A percentile compares a stretch with the other conserved stretches of the same genome.
Evolutionary conservation across 495 filamentous ascomycete species (phyloP).

Genomic region (Penicillium flavigenum): DNA sequence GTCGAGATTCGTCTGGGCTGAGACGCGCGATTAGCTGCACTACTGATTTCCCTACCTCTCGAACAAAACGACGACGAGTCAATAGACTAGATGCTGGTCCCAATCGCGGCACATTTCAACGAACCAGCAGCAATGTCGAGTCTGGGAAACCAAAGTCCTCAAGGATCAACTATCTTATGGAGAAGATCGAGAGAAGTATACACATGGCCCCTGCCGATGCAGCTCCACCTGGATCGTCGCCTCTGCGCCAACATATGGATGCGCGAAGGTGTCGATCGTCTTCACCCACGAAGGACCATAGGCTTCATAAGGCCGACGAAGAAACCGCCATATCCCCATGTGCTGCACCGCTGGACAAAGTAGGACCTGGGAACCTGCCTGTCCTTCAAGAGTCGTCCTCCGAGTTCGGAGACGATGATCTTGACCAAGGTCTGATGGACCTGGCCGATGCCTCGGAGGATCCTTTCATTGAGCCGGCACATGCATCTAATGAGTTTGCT

Average conservation of each 20-base stretch:
- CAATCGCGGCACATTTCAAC: conserved; percentile 46
- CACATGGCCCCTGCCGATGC: conserved; percentile 36
- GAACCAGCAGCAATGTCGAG: conserved; percentile 51
- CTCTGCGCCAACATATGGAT: conserved; percentile 46
- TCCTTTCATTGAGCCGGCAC: conserved; percentile 29
- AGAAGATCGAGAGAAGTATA: conserved; percentile 64
- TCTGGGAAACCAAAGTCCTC: conserved; percentile 53
- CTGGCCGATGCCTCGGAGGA: conserved; percentile 41
- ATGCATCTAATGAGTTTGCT: conserved; percentile 15
- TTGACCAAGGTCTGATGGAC: conserved; percentile 56
- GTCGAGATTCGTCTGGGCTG: conserved; percentile 52
- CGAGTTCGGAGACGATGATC: conserved; percentile 61
- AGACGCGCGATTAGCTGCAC: conserved; percentile 74
- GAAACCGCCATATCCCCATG: conserved; percentile 12
- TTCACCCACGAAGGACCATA: conserved; percentile 48
- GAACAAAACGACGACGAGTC: conserved; percentile 53
- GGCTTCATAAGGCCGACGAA: conserved; percentile 10
- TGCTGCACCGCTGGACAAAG: conserved; percentile 8
- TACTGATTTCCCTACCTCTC: conserved; percentile 55
- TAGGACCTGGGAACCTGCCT: conserved; percentile 13
- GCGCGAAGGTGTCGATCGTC: conserved; percentile 37
- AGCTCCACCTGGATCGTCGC: conserved; percentile 54
- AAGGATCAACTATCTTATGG: conserved; percentile 61
- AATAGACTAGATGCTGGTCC: conserved; percentile 31
- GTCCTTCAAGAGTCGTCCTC: conserved; percentile 45